phyloP scores from a whole-genome alignment of 305 asterid species.

The Solanum aculeatissimum region DNA sequence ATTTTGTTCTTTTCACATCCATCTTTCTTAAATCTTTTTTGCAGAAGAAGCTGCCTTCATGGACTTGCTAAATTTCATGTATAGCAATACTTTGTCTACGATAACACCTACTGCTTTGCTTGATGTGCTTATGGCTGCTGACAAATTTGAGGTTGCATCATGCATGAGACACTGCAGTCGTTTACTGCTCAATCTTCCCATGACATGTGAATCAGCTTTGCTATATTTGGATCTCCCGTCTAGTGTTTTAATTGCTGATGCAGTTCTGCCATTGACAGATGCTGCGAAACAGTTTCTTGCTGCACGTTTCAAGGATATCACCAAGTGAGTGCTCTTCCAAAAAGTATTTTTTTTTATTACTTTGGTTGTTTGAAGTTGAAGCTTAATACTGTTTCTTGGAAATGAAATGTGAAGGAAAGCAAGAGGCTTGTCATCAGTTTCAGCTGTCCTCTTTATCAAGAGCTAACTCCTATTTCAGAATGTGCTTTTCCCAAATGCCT shows the following conservation, averaged over 20 bases:
- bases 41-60: constrained; percentile 11
- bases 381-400: neutral
- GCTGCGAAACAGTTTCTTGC: constrained; percentile 11
- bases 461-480: neutral
- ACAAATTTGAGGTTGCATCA: constrained; percentile 9
- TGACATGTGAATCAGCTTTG: constrained; percentile 12
- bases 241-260: neutral
- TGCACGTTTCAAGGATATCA: constrained; percentile 6
- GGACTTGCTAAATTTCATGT: constrained; percentile 4
- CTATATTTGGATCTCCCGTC: constrained; percentile 9
- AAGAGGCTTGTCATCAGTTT: neutral
- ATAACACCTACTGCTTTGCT: constrained; percentile 1
- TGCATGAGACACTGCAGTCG: constrained; percentile 11
- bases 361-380: neutral
- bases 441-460: neutral
- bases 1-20: neutral
- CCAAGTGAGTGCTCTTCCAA: constrained; percentile 1
- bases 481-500: neutral
- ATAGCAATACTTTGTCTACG: constrained; percentile 1
- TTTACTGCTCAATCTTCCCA: constrained; percentile 3
- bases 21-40: neutral
- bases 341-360: neutral
- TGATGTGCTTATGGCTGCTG: constrained; percentile 9
- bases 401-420: neutral
- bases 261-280: constrained; percentile 2